phyloP scores from a whole-genome alignment of 1,139 yeast genomes.

The Candida glucosophila region DNA sequence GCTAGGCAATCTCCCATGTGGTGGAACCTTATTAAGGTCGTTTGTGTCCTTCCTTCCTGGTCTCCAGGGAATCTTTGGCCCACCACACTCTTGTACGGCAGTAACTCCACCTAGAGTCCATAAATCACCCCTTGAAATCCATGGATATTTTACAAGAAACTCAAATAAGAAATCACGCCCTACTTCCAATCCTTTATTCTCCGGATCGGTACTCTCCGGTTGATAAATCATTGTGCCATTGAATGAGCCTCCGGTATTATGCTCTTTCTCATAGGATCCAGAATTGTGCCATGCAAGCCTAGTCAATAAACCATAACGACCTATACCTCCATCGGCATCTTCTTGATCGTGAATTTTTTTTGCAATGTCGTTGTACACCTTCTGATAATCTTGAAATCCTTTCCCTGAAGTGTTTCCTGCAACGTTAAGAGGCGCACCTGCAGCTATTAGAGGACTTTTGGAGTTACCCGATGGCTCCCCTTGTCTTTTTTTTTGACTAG shows the following conservation, averaged over 20 bases:
- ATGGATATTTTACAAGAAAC: conserved; percentile 54
- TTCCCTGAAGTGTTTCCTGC: conserved; percentile 21
- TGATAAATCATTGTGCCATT: conserved; percentile 76
- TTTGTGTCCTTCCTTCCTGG: conserved; percentile 51
- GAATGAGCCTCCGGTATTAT: conserved; percentile 66
- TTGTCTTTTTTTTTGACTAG: conserved; percentile 1
- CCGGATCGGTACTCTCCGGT: conserved; percentile 62
- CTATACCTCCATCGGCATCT: conserved; percentile 66
- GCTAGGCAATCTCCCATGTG: conserved; percentile 75
- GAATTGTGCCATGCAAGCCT: conserved; percentile 74
- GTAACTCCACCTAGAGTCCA: conserved; percentile 83
- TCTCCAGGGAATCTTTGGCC: conserved; percentile 84
- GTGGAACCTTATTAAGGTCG: conserved; percentile 33
- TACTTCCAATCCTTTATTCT: conserved; percentile 62
- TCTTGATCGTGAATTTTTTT: conserved; percentile 64
- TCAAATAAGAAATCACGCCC: conserved; percentile 62
- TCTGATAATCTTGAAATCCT: conserved; percentile 53
- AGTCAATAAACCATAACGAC: conserved; percentile 54
- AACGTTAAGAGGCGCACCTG: conserved; percentile 12
- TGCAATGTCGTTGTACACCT: conserved; percentile 76
- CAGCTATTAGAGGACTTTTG: conserved; percentile 10
- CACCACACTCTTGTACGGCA: conserved; percentile 79
- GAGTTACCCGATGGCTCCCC: conserved; percentile 1
- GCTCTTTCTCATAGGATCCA: conserved; percentile 57
- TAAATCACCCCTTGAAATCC: conserved; percentile 81